A percentile compares a stretch with the other conserved stretches of the same genome.
phyloP scores from a whole-genome alignment of 768 basidiomycete genomes.

The Trametes cinnabarina region DNA sequence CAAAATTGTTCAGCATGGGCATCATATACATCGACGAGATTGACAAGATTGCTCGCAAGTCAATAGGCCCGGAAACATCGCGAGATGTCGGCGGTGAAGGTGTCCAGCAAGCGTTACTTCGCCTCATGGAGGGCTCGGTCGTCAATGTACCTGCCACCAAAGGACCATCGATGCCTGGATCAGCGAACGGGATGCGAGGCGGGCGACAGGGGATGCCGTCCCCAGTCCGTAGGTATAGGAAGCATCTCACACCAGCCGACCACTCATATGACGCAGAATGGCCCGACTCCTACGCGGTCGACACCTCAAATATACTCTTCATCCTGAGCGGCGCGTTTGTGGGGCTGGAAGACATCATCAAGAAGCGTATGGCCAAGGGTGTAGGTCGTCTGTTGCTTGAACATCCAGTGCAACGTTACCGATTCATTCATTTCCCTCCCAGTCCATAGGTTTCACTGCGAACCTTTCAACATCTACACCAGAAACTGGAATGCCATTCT shows the following conservation, averaged over 20 bases:
- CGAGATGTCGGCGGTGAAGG: constrained; percentile 95
- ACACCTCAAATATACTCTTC: constrained; percentile 92
- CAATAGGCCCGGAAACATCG: constrained; percentile 59
- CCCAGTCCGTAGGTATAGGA: constrained; percentile 19
- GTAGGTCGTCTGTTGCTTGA: too few species aligned
- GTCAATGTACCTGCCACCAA: constrained; percentile 83
- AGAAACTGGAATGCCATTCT: constrained; percentile 58
- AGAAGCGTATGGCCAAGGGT: constrained; percentile 77
- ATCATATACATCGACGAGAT: constrained; percentile 97
- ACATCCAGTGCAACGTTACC: too few species aligned
- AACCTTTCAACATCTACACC: constrained; percentile 43
- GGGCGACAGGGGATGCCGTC: constrained; percentile 38
- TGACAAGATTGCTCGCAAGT: constrained; percentile 84
- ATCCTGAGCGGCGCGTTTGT: constrained; percentile 95
- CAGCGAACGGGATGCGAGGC: constrained; percentile 45
- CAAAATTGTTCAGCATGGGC: constrained; percentile 58
- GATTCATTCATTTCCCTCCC: too few species aligned
- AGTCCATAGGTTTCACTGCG: constrained; percentile 90
- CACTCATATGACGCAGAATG: constrained; percentile 40
- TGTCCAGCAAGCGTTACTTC: constrained; percentile 87
- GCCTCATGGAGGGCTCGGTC: constrained; percentile 92
- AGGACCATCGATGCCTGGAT: constrained; percentile 48
- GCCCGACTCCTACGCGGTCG: constrained; percentile 71
- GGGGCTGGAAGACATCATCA: constrained; percentile 81
- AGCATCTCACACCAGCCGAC: neutral